Percentiles rank a stretch among this genome's conserved stretches.
Evolutionary conservation across 768 basidiomycete species (phyloP).

Genomic region (Hortiboletus flavorubellus): DNA sequence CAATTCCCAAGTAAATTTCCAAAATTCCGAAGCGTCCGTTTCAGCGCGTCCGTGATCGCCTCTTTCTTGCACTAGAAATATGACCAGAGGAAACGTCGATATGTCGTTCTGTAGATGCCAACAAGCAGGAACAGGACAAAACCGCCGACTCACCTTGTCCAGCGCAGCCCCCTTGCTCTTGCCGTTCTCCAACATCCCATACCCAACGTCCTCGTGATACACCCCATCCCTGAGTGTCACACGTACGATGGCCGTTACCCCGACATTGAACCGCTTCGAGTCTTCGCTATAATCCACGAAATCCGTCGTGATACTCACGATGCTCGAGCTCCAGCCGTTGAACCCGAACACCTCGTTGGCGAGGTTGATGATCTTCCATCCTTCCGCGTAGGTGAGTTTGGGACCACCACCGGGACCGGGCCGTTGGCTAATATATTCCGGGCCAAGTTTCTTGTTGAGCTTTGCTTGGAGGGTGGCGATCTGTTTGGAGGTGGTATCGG

Average conservation of each 20-base stretch:
- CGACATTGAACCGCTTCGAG: slow-evolving; percentile 60
- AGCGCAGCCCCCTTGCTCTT: slow-evolving; percentile 82
- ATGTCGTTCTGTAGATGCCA: background rate
- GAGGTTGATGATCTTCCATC: slow-evolving; percentile 97
- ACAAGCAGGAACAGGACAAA: background rate
- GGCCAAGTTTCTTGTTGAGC: slow-evolving; percentile 85
- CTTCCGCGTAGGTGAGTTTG: slow-evolving; percentile 92
- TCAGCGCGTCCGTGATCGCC: slow-evolving; percentile 92
- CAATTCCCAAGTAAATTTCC: slow-evolving; percentile 96
- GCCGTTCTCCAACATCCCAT: slow-evolving; percentile 81
- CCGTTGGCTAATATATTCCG: slow-evolving; percentile 87
- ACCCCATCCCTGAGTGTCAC: slow-evolving; percentile 87
- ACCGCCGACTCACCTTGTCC: slow-evolving; percentile 72
- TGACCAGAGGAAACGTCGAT: background rate
- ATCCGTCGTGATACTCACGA: slow-evolving; percentile 73
- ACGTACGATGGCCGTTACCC: slow-evolving; percentile 80
- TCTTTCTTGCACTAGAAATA: slow-evolving; percentile 89
- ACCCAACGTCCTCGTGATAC: slow-evolving; percentile 93
- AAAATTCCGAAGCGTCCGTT: slow-evolving; percentile 87
- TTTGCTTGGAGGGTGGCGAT: slow-evolving; percentile 76
- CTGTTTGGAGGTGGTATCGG: slow-evolving; percentile 50
- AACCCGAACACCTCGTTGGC: slow-evolving; percentile 99
- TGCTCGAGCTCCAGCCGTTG: slow-evolving; percentile 89
- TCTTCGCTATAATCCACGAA: slow-evolving; percentile 76
- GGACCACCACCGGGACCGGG: slow-evolving; percentile 84